Base-by-base conservation (phyloP, 176 grass and related monocot genomes). In the Cenchrus fungigraminus region DNA sequence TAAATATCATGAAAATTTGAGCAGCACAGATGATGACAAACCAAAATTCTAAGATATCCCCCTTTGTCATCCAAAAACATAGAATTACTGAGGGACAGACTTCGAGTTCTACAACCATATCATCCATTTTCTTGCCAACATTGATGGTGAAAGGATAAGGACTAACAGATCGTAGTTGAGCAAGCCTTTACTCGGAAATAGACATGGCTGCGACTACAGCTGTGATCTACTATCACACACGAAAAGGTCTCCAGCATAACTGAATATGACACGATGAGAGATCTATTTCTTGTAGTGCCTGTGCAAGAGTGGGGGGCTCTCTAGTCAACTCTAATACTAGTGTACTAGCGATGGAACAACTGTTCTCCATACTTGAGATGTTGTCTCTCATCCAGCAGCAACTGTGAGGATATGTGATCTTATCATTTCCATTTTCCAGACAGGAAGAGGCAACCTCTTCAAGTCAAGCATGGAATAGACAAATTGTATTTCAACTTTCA, bases 201-300 rank as follows among this genome's bases (percentile, higher is more conserved):
- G 14, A 75, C 63, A 85, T 62, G 60, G 76, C 60, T 54, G 20
- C 73, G 64, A 53, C 82, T 65, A 62, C 53, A 70, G 64, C 55
- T 81, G 71, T 86, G 69, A 65, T 81, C 53, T 47, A 63, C 53
- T 37, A 54, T 61, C 31, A 62, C 15, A 5, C 14, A 17, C 12
- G 50, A 57, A 76, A 84, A 84, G 34, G 46, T 74, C 14, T 66
- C 58, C 11, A 43, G 25, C 20, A 80, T 44, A 40, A 13, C 67
- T 71, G 84, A 19, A 47, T 52, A 71, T 72, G 47, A 86, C 68
- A 82, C 34, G 52, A n/a, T 19, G 50, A 65, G 65, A 51, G 51
- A 69, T 82, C 17, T 44, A 68, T 76, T 58, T 74, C 19, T 79
- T 68, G 22, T 61, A 59, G 19, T 61, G 8, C 1, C 1, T 61